Percentiles rank a stretch among this genome's conserved stretches.
Evolutionary conservation across 169 alveolate genomes (phyloP).

Genomic region (Cryptosporidium viatorum): DNA sequence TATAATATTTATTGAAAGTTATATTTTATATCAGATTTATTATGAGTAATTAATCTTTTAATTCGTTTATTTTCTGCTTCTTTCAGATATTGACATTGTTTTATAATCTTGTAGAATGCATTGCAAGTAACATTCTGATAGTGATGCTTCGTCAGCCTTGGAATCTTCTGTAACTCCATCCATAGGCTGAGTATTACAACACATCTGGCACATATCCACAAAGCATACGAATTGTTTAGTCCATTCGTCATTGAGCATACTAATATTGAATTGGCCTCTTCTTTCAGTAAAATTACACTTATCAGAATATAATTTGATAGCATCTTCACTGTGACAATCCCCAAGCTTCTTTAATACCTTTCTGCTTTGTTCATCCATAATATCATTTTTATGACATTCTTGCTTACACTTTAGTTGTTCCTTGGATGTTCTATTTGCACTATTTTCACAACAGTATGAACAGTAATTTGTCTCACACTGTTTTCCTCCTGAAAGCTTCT

Average conservation of each 20-base stretch:
- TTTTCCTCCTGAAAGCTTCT: constrained; percentile 51
- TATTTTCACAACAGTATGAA: constrained; percentile 66
- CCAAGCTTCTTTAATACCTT: constrained; percentile 22
- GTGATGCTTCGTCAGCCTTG: constrained; percentile 57
- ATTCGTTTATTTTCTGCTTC: background rate
- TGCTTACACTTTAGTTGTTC: constrained; percentile 54
- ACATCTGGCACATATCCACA: constrained; percentile 73
- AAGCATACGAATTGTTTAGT: constrained; percentile 68
- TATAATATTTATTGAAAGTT: constrained; percentile 11
- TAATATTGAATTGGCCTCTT: background rate
- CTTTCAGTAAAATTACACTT: background rate
- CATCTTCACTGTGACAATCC: constrained; percentile 59
- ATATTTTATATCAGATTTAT: background rate
- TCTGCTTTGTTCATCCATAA: constrained; percentile 15
- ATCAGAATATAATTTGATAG: constrained; percentile 27
- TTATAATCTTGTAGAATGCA: constrained; percentile 63
- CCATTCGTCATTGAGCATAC: constrained; percentile 28
- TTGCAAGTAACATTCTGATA: constrained; percentile 64
- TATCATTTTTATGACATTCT: constrained; percentile 53
- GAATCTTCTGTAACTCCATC: background rate
- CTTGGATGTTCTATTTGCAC: constrained; percentile 41
- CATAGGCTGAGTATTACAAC: constrained; percentile 68
- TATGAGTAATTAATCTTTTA: constrained; percentile 4
- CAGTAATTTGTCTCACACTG: constrained; percentile 62
- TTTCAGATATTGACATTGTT: constrained; percentile 16